A percentile compares a stretch with the other conserved stretches of the same genome.
phyloP scores from a whole-genome alignment of 257 asterid species.

The Scutellaria barbata region DNA sequence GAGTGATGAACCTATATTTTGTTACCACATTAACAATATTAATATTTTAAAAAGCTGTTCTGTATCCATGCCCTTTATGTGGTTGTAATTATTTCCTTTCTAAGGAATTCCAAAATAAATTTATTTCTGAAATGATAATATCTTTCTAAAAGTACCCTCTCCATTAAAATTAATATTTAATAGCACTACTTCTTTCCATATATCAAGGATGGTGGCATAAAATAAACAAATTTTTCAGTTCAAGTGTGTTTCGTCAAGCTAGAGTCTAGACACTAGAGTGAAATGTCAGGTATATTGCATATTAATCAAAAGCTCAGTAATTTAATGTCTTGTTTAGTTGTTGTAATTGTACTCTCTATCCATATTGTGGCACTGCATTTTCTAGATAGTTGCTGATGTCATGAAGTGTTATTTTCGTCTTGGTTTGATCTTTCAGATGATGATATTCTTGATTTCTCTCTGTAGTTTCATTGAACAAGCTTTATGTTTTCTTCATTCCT shows the following conservation, averaged over 20 bases:
- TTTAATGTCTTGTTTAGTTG: not conserved
- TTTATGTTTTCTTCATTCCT: not conserved
- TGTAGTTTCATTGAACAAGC: not conserved
- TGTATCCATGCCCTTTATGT: not conserved
- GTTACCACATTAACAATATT: constrained; percentile 8
- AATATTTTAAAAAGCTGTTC: not conserved
- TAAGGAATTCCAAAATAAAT: not conserved
- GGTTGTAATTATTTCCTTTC: not conserved
- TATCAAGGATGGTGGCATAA: not conserved
- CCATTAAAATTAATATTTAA: not conserved
- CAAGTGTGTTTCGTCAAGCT: not conserved
- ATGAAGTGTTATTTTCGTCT: constrained; percentile 14
- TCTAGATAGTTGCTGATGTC: constrained; percentile 27
- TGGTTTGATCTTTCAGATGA: constrained; percentile 23
- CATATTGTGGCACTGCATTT: constrained; percentile 22
- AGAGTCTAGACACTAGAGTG: not conserved
- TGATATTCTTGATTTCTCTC: constrained; percentile 14
- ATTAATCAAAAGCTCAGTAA: not conserved
- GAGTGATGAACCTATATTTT: not conserved
- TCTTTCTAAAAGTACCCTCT: not conserved
- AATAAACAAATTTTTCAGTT: not conserved
- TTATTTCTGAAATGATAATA: not conserved
- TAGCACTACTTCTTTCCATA: not conserved
- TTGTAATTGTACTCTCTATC: not conserved
- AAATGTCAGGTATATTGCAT: not conserved